A percentile compares a stretch with the other conserved stretches of the same genome.
These are phyloP conservation scores for Beta vulgaris DNA, from an alignment of 148 eudicot genomes.

Conservation along the genomic window DNA sequence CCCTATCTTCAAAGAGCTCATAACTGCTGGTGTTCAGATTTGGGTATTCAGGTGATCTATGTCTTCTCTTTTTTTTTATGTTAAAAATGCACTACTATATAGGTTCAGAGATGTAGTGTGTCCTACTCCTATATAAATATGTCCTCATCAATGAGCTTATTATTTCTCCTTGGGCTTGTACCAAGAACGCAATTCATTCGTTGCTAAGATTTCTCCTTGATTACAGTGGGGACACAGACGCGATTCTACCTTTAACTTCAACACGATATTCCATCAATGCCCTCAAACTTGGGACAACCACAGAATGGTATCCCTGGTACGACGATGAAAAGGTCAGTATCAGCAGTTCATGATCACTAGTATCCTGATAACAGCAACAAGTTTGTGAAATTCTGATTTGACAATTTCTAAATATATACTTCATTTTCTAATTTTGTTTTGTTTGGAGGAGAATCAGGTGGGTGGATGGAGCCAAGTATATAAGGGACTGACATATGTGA, in stretches of 20 bases:
- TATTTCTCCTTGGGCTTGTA: no score
- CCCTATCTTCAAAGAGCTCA: slow-evolving; percentile 44
- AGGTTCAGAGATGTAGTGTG: no score
- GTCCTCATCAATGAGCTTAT: background rate
- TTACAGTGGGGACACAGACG: slow-evolving; percentile 40
- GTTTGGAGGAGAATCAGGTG: slow-evolving; percentile 15
- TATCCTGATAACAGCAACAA: background rate
- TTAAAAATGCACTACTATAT: background rate
- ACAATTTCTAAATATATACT: background rate
- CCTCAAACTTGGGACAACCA: slow-evolving; percentile 32
- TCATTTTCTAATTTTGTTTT: background rate
- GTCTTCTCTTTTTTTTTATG: background rate
- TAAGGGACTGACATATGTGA: slow-evolving; percentile 36
- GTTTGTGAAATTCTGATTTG: background rate
- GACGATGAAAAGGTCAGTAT: slow-evolving; percentile 33
- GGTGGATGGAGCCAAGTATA: slow-evolving; percentile 37
- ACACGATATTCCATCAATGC: slow-evolving; percentile 42
- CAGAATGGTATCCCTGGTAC: slow-evolving; percentile 50
- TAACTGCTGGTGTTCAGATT: slow-evolving; percentile 37
- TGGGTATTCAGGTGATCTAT: slow-evolving; percentile 32
- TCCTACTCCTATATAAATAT: no score
- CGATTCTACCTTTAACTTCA: slow-evolving; percentile 41
- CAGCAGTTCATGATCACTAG: background rate
- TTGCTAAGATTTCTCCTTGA: background rate
- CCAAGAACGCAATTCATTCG: no score